Evolutionary conservation across 176 grass and related monocot species (phyloP).

Genomic region (Carex scoparia): DNA sequence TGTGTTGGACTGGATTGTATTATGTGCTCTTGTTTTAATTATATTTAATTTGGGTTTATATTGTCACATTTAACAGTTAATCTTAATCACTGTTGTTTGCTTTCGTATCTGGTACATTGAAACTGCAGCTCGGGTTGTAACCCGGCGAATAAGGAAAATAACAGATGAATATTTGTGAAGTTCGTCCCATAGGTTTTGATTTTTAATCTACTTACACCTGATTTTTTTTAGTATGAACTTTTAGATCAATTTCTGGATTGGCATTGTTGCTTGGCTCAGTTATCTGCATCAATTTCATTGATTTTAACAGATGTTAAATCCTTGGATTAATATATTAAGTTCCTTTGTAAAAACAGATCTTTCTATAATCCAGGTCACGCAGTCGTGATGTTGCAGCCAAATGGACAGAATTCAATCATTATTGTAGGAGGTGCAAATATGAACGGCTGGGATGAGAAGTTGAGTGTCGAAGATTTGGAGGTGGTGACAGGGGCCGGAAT

Average conservation of each 20-base stretch:
- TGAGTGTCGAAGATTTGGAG: constrained; percentile 49
- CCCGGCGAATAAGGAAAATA: too few relatives aligned
- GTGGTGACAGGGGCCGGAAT: constrained; percentile 56
- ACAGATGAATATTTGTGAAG: background rate
- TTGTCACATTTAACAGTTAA: background rate
- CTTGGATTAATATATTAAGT: background rate
- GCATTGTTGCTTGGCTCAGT: background rate
- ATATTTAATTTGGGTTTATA: background rate
- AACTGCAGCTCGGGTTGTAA: background rate
- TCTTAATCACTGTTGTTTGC: background rate
- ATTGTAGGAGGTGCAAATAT: constrained; percentile 97
- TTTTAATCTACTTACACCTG: too few relatives aligned
- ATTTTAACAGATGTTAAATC: background rate
- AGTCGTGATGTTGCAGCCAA: constrained; percentile 88
- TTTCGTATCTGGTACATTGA: background rate
- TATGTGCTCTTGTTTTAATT: background rate
- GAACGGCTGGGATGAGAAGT: constrained; percentile 63
- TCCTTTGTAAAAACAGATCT: background rate
- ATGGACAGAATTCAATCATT: constrained; percentile 95
- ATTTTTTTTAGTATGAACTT: background rate
- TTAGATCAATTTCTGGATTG: background rate
- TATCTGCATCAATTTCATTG: background rate
- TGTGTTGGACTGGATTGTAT: background rate
- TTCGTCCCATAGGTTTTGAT: background rate
- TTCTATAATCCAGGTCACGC: constrained; percentile 55